These are phyloP conservation scores for Notholithocarpus densiflorus DNA, from an alignment of 306 rosid species.

Conservation along the genomic window DNA sequence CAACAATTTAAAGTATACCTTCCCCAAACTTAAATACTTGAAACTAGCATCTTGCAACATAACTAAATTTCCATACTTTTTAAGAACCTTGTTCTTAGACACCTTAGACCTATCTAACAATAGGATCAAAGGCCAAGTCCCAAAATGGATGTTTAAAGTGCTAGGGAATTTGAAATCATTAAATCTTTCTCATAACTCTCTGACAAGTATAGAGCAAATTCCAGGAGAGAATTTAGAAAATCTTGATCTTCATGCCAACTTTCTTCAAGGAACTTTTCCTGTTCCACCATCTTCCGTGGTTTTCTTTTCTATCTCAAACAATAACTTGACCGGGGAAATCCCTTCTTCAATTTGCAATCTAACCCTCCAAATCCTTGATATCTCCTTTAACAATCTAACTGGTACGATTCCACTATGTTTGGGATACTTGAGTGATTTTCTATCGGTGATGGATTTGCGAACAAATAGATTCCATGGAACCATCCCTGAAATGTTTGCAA, in stretches of 20 bases:
- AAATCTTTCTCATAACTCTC: slow-evolving; percentile 24
- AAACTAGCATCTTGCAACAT: slow-evolving; percentile 12
- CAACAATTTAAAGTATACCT: neutral
- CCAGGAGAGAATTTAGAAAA: accelerated
- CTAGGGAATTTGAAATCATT: accelerated
- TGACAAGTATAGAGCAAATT: slow-evolving; percentile 5
- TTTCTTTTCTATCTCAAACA: slow-evolving; percentile 19
- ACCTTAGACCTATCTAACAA: no score
- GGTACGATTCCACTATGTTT: slow-evolving; percentile 32
- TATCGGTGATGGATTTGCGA: slow-evolving; percentile 22
- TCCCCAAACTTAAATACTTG: neutral
- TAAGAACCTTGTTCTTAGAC: neutral
- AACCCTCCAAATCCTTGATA: neutral
- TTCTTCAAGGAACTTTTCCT: slow-evolving; percentile 26
- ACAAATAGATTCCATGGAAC: slow-evolving; percentile 28
- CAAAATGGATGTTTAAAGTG: no score
- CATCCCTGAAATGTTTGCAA: neutral
- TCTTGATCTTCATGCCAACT: slow-evolving; percentile 21
- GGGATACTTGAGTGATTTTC: neutral
- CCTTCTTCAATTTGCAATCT: slow-evolving; percentile 6
- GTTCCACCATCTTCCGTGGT: neutral
- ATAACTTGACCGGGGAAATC: slow-evolving; percentile 20
- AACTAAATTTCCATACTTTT: slow-evolving; percentile 14
- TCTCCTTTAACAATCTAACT: slow-evolving; percentile 10
- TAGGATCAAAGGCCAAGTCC: no score